Evolutionary conservation across 805 yeast genomes (phyloP), one percentile per base, ranked within the genome.

Genomic region (Saturnispora hagleri): DNA sequence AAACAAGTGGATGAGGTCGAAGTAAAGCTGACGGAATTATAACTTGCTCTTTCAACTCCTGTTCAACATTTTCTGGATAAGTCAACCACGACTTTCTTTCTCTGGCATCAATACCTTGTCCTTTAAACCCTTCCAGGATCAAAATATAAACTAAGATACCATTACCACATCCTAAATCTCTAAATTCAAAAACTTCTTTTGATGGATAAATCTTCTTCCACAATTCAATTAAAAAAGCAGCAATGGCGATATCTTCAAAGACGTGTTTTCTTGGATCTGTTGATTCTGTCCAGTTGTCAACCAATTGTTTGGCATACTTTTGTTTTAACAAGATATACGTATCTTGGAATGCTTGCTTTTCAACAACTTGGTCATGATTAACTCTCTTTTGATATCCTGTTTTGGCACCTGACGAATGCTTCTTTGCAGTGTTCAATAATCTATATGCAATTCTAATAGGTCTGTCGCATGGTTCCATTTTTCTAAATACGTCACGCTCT

Each of bases 241-340:
- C 97, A 58, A 91, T 90, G 3, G 96, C 95, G 50, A 91, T 78
- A 65, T 91, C 98, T 71, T 91, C 98, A 69, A 90, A 91, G 0
- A 91, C 97, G 69, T 91, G 98, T 65, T 91, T 91, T 59, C 84
- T 79, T 3, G 97, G 97, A 67, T 91, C 97, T 2, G 98, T 91
- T 31, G 84, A 81, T 67, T 91, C 98, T n/a, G 76, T 81, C 98
- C 98, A 91, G 57, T 75, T 77, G 41, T 82, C 86, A 12, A 89
- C 89, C 47, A 91, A 69, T 17, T 70, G 67, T 27, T 82, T 79
- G 0, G 96, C 88, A 64, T 90, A 86, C 65, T 83, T 86, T 65
- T 85, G 86, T 67, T 91, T 91, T 60, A 91, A 72, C 20, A 77
- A 72, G 27, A 88, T 82, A 65, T 91, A 91, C 53, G 86, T 70